Evolutionary conservation across 1,284 basidiomycete genomes (phyloP).

Genomic region (Coniferiporia sulphurascens): DNA sequence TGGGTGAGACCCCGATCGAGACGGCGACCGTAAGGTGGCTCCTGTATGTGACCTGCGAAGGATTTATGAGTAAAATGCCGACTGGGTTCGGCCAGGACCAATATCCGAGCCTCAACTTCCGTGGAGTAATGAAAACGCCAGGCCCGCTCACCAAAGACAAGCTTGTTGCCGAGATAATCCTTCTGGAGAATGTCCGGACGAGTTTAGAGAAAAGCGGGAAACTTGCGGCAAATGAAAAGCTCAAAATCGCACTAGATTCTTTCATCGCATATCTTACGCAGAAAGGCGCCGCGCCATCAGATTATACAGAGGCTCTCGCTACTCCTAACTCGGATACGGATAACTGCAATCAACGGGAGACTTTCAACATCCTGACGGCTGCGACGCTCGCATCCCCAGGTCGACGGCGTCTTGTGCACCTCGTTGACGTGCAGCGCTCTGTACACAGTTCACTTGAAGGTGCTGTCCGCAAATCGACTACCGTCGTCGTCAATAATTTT

Average conservation of each 20-base stretch:
- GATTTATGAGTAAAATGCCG: background rate
- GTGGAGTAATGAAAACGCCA: background rate
- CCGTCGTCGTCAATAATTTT: background rate
- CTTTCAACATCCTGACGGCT: constrained; percentile 25
- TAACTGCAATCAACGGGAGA: constrained; percentile 20
- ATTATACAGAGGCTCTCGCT: background rate
- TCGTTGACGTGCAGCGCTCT: constrained; percentile 42
- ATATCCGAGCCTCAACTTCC: background rate
- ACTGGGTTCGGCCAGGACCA: background rate
- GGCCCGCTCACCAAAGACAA: background rate
- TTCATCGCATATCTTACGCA: constrained; percentile 7
- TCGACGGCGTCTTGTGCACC: constrained; percentile 35
- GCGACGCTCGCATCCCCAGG: constrained; percentile 23
- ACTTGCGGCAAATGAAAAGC: constrained; percentile 5
- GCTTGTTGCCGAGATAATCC: background rate
- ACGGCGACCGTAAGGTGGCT: constrained; percentile 29
- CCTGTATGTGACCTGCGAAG: constrained; percentile 5
- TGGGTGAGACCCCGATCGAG: constrained; percentile 50
- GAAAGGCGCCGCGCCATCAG: background rate
- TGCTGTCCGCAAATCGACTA: background rate
- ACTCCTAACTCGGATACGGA: background rate
- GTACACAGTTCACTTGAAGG: constrained; percentile 25
- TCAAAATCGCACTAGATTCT: constrained; percentile 7
- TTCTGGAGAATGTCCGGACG: background rate
- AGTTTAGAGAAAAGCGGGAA: constrained; percentile 3